These are phyloP conservation scores for Cucumis sativus DNA, from an alignment of 306 rosid species.

Conservation along the genomic window DNA sequence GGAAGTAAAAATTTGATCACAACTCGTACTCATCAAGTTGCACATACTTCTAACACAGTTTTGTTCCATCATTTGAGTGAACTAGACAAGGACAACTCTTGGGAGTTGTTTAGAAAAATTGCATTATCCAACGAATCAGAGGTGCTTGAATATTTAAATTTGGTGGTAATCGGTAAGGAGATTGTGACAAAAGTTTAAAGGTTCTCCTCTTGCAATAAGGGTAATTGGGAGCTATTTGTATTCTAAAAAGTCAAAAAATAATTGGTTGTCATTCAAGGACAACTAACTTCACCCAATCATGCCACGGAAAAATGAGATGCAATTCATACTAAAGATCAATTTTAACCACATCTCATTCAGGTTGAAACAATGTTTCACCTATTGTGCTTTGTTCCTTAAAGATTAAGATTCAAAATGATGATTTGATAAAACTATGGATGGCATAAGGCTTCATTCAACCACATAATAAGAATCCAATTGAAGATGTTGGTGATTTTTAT, in stretches of 20 bases:
- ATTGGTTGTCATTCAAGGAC: not conserved
- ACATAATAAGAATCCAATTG: not conserved
- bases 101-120: too few relatives aligned
- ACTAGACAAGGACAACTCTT: too few relatives aligned
- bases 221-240: not conserved
- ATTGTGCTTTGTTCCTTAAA: conserved; percentile 5
- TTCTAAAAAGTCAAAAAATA: not conserved
- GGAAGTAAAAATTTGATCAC: too few relatives aligned
- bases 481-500: not conserved
- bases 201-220: conserved; percentile 5
- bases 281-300: not conserved
- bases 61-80: too few relatives aligned
- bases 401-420: not conserved
- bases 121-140: too few relatives aligned
- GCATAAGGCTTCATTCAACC: conserved; percentile 20
- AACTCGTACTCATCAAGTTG: too few relatives aligned
- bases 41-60: too few relatives aligned
- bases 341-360: not conserved
- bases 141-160: too few relatives aligned
- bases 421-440: conserved; percentile 1
- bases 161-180: too few relatives aligned
- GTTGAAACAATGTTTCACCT: conserved; percentile 3
- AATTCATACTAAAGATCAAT: not conserved
- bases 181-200: conserved; percentile 9
- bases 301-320: too few relatives aligned